These are phyloP conservation scores for Saccharomycopsis phalli DNA, from an alignment of 1,139 yeast genomes.

Conservation along the genomic window DNA sequence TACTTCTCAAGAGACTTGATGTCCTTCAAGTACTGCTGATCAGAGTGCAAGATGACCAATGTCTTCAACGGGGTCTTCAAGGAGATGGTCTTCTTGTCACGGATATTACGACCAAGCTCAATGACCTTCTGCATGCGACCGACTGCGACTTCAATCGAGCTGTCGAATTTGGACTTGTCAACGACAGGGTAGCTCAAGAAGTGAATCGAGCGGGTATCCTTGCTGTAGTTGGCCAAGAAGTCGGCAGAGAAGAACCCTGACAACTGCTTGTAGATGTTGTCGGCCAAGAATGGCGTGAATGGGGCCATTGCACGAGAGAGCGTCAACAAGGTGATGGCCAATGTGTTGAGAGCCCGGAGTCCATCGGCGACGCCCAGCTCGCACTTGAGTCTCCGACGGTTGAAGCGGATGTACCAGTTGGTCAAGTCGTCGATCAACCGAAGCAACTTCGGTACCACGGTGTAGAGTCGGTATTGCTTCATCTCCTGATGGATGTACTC, in stretches of 20 bases:
- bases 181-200: slow-evolving; percentile 84
- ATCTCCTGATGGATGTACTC: slow-evolving; percentile 82
- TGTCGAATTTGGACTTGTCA: slow-evolving; percentile 76
- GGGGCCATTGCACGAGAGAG: slow-evolving; percentile 97
- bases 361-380: slow-evolving; percentile 81
- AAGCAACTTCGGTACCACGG: slow-evolving; percentile 90
- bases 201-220: slow-evolving; percentile 80
- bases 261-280: slow-evolving; percentile 75
- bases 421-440: slow-evolving; percentile 89
- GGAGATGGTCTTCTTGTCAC: slow-evolving; percentile 91
- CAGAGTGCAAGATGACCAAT: slow-evolving; percentile 78
- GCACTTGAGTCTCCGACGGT: slow-evolving; percentile 97
- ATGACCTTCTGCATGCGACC: slow-evolving; percentile 95
- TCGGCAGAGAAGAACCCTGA: slow-evolving; percentile 49
- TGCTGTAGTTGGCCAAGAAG: slow-evolving; percentile 33
- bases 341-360: slow-evolving; percentile 75
- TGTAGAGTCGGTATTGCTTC: slow-evolving; percentile 81
- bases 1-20: slow-evolving; percentile 69
- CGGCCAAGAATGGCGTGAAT: slow-evolving; percentile 93
- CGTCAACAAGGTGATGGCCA: slow-evolving; percentile 82
- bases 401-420: slow-evolving; percentile 97
- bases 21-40: slow-evolving; percentile 64
- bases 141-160: slow-evolving; percentile 72
- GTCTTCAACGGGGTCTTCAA: slow-evolving; percentile 91
- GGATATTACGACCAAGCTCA: slow-evolving; percentile 90